Percentiles rank a stretch among this genome's conserved stretches.
These are phyloP conservation scores for Claviceps humidiphila DNA, from an alignment of 2,329 filamentous ascomycete species.

Conservation along the genomic window DNA sequence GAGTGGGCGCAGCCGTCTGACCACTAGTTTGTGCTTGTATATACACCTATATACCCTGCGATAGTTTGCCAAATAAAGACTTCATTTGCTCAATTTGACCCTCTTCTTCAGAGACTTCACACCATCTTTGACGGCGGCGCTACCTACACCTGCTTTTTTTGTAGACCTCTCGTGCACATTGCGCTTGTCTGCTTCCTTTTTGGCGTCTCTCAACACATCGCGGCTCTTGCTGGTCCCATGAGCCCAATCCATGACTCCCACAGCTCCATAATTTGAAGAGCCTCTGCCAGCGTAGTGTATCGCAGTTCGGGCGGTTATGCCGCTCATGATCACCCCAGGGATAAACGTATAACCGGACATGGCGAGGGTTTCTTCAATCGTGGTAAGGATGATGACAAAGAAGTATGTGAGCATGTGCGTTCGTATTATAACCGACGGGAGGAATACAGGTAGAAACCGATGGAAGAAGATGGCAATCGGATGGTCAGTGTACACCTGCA, in stretches of 20 bases:
- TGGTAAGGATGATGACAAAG: constrained; percentile 47
- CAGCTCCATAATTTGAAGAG: constrained; percentile 46
- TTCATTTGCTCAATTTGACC: constrained; percentile 14
- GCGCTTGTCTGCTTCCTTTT: constrained; percentile 43
- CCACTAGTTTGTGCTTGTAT: too few species aligned
- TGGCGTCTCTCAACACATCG: constrained; percentile 39
- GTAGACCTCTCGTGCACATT: constrained; percentile 30
- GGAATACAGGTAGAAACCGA: constrained; percentile 50
- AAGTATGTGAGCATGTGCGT: constrained; percentile 64
- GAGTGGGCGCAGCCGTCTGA: too few species aligned
- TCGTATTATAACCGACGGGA: constrained; percentile 50
- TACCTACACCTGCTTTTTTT: constrained; percentile 19
- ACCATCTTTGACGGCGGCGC: constrained; percentile 17
- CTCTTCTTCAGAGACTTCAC: constrained; percentile 17
- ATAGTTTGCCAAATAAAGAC: constrained; percentile 6
- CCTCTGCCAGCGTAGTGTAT: constrained; percentile 35
- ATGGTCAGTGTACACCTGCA: constrained; percentile 55
- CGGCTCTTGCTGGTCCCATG: constrained; percentile 41
- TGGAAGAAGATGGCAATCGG: constrained; percentile 50
- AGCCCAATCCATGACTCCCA: constrained; percentile 50
- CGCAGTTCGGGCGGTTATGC: constrained; percentile 30
- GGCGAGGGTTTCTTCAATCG: constrained; percentile 52
- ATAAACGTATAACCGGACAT: constrained; percentile 54
- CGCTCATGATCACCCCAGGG: constrained; percentile 39
- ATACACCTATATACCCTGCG: too few species aligned